Evolutionary conservation across 805 yeast species (phyloP).

Genomic region (Candida hungchunana): DNA sequence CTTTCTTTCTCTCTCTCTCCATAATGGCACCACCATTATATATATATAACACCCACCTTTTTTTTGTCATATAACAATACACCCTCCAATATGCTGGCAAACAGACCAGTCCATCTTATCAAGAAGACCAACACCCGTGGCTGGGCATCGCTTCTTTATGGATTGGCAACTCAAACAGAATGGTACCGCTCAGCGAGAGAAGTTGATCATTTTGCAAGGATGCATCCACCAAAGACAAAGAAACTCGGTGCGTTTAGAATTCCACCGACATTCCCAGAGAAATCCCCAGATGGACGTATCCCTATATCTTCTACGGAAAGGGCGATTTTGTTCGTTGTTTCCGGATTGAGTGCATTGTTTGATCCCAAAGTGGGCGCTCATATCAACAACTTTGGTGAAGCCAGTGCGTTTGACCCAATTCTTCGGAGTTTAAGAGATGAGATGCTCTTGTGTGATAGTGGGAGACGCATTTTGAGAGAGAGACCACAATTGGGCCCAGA

Average conservation of each 20-base stretch:
- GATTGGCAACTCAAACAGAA: too few relatives aligned
- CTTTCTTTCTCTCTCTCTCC: too few relatives aligned
- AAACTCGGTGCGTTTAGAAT: too few relatives aligned
- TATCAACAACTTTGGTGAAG: slow-evolving; percentile 84
- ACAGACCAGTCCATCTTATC: too few relatives aligned
- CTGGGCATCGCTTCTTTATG: too few relatives aligned
- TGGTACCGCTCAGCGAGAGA: too few relatives aligned
- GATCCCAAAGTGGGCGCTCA: slow-evolving; percentile 75
- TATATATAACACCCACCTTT: too few relatives aligned
- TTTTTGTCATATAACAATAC: too few relatives aligned
- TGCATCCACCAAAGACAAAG: slow-evolving; percentile 2
- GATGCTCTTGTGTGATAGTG: slow-evolving; percentile 74
- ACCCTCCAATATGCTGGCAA: too few relatives aligned
- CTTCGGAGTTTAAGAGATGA: slow-evolving; percentile 56
- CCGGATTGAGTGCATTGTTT: slow-evolving; percentile 71
- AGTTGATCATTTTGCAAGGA: slow-evolving; percentile 55
- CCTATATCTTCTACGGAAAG: slow-evolving; percentile 67
- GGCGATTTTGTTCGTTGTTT: slow-evolving; percentile 57
- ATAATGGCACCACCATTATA: too few relatives aligned
- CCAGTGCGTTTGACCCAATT: slow-evolving; percentile 73
- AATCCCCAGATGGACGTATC: slow-evolving; percentile 69
- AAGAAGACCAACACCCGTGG: too few relatives aligned
- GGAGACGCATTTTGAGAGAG: slow-evolving; percentile 73
- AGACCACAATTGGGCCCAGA: slow-evolving; percentile 79
- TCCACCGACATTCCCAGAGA: slow-evolving; percentile 15